Conservation (phyloP, 2,329 filamentous ascomycete genomes). For the Triangularia verruculosa region DNA sequence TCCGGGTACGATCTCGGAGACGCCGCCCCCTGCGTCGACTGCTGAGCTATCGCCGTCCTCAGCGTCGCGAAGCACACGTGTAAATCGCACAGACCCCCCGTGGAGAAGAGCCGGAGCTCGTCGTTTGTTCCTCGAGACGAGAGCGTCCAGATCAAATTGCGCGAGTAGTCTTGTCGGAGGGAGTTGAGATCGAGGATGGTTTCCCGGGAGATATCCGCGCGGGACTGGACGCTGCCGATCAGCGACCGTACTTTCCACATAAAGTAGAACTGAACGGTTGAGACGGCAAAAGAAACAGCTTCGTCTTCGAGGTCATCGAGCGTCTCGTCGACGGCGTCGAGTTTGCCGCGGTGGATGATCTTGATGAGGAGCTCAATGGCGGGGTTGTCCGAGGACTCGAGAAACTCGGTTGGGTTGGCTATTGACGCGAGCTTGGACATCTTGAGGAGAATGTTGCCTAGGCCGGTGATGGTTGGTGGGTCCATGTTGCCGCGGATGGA, state of each 20-base stretch:
- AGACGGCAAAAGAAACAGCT: constrained; percentile 71
- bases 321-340: constrained; percentile 65
- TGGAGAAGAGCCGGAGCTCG: constrained; percentile 71
- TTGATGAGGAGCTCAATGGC: constrained; percentile 68
- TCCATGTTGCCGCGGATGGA: constrained; percentile 66
- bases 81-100: constrained; percentile 76
- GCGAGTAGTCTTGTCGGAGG: constrained; percentile 55
- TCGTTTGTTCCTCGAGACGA: constrained; percentile 70
- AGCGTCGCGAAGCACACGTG: constrained; percentile 77
- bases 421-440: constrained; percentile 78
- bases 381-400: constrained; percentile 61
- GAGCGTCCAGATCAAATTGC: constrained; percentile 64
- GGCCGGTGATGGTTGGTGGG: constrained; percentile 61
- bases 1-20: constrained; percentile 45
- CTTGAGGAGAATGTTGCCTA: constrained; percentile 73
- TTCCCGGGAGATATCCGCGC: constrained; percentile 52
- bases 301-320: constrained; percentile 77
- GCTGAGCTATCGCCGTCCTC: constrained; percentile 50
- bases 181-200: constrained; percentile 60
- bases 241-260: constrained; percentile 81
- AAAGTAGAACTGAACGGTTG: constrained; percentile 81
- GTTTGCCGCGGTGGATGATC: constrained; percentile 70
- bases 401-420: constrained; percentile 69
- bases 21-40: constrained; percentile 35
- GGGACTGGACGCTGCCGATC: constrained; percentile 51